A percentile compares a stretch with the other conserved stretches of the same genome.
Evolutionary conservation across 106 monocot genomes (phyloP).

Genomic region (Agapanthus africanus): DNA sequence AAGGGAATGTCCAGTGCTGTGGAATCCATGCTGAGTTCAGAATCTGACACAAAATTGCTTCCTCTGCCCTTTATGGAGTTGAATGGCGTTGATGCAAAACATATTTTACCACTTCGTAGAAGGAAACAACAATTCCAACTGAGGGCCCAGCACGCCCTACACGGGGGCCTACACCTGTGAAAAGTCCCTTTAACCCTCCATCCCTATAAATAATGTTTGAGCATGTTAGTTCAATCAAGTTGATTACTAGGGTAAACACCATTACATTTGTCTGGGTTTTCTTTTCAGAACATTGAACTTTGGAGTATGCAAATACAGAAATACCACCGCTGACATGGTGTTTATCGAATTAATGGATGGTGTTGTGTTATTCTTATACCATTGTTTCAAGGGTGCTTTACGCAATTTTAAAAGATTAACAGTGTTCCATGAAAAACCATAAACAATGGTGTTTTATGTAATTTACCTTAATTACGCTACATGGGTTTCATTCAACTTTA

Average conservation of each 20-base stretch:
- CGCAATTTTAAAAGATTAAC: too few relatives aligned
- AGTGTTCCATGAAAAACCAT: too few relatives aligned
- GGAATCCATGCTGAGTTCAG: not conserved
- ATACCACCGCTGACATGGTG: too few relatives aligned
- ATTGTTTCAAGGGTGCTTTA: not conserved
- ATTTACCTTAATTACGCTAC: too few relatives aligned
- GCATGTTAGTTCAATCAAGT: not conserved
- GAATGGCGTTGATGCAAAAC: conserved; percentile 46
- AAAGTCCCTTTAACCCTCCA: conserved; percentile 74
- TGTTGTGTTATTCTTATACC: too few relatives aligned
- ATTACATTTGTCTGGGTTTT: too few relatives aligned
- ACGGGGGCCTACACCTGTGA: conserved; percentile 81
- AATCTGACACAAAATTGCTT: not conserved
- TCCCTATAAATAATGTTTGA: conserved; percentile 27
- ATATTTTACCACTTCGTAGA: conserved; percentile 91
- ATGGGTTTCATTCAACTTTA: too few relatives aligned
- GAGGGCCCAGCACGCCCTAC: conserved; percentile 93
- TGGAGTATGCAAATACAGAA: too few relatives aligned
- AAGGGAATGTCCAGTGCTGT: not conserved
- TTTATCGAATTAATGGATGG: too few relatives aligned
- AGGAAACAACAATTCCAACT: conserved; percentile 91
- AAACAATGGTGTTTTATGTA: too few relatives aligned
- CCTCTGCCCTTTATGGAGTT: conserved; percentile 1
- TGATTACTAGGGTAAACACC: not conserved
- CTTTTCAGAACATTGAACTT: too few relatives aligned